Base-by-base conservation (phyloP, 768 basidiomycete genomes). In the Gautieria morchelliformis region DNA sequence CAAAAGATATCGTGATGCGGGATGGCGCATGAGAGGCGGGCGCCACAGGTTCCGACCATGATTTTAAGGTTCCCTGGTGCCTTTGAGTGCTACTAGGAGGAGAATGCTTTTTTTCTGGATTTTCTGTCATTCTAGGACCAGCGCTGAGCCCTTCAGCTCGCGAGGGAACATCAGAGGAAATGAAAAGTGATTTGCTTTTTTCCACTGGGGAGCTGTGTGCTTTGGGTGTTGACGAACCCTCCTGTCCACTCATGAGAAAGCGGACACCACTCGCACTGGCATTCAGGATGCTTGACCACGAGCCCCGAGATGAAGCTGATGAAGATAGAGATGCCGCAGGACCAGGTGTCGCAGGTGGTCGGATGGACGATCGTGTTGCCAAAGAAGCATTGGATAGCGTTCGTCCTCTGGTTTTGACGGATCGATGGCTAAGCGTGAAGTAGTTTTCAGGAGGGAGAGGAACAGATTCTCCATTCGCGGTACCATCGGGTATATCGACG, bases 221-320 rank as follows among this genome's bases (percentile, higher is more conserved):
- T 7, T 76, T 75, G 52, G 73, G 56, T 4, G 56, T 74, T 5
- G 76, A 67, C 1, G 76, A 72, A 61, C 81, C 83, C 35, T 81
- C 78, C 30, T 81, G 72, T 33, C 83, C 80, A 11, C 75, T 74
- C 62, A 89, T 82, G 58, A 90, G 80, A 56, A 88, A 84, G 27
- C 84, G 76, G 69, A 89, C 73, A 44, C 74, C 78, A 17, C 79
- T 80, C 0, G 53, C 53, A n/a, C 48, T 49, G 17, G 85, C 72
- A 59, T 82, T 84, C 66, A 89, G 87, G 11, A 91, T 65, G 63
- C 82, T 89, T 0, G 87, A 85, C 89, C 89, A 91, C 0, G 89
- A 89, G 9, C 82, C 87, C 45, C 82, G 76, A 2, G 89, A 89
- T 3, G 86, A 82, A 47, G 70, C 78, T 0, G 84, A 83, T 0